Base-by-base conservation (phyloP, 164 flowering plant genomes). In the Magnolia changhungtana region DNA sequence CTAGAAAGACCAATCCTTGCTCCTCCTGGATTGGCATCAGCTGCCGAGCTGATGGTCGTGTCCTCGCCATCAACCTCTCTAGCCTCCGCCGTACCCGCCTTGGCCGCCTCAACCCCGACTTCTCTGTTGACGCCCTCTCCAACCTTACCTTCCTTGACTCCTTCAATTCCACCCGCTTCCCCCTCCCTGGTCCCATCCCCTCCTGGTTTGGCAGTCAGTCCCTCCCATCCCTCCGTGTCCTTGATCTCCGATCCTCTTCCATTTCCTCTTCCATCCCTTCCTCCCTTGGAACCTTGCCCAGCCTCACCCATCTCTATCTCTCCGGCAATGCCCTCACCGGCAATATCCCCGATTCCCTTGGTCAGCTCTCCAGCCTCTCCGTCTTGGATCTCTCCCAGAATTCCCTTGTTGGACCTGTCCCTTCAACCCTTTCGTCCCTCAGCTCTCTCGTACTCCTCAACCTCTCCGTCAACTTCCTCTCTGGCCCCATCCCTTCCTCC, bases 151-250 rank as follows among this genome's bases (percentile, higher is more conserved):
- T 67, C 16, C 83, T 94, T 19, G 61, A 49, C 16, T 69, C 82
- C 20, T 91, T 94, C 69, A 94, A 92, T 76, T 85, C 97, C 7
- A 86, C 98, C 9, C 81, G 87, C 6, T 90, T 94, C 77, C 45
- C 67, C 8, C 90, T 94, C 11, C 90, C 90, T 5, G 97, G 98
- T 16, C 27, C 83, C 0, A 91, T 94, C 76, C 98, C 98, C 0
- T 83, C 81, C 27, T 92, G 90, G 95, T 87, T 93, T 45, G 95
- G 95, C 3, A 74, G 63, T 10, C 63, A 67, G 50, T 55, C 78
- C 2, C 80, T 89, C 7, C 24, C 10, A 1, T 72, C 84, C 0
- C 86, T 94, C n/a, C 81, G 81, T 71, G 86, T 90, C 75, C 88
- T 94, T 67, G 98, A 94, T 86, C 92, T 94, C 58, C 74, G 90